Evolutionary conservation across 2,329 filamentous ascomycete species (phyloP).

Genomic region (Penicillium expansum): DNA sequence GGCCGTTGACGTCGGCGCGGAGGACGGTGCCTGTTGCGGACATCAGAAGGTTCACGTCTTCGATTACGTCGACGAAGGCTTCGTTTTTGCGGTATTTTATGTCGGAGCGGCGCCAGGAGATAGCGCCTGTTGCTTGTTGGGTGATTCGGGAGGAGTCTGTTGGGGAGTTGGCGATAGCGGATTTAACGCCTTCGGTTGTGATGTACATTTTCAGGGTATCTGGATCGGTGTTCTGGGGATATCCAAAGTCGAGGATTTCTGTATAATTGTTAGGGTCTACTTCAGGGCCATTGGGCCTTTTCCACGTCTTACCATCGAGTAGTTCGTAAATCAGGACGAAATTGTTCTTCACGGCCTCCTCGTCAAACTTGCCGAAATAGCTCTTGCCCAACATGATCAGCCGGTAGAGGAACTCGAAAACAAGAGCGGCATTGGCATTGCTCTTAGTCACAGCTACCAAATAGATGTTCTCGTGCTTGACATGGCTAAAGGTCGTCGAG

Average conservation of each 20-base stretch:
- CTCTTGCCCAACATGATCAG: slow-evolving; percentile 85
- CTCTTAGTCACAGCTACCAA: slow-evolving; percentile 96
- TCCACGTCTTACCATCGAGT: slow-evolving; percentile 66
- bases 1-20: slow-evolving; percentile 91
- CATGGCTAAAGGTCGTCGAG: slow-evolving; percentile 98
- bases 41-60: slow-evolving; percentile 98
- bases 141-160: slow-evolving; percentile 98
- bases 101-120: slow-evolving; percentile 95
- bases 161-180: slow-evolving; percentile 60
- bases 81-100: slow-evolving; percentile 99
- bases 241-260: slow-evolving; percentile 99
- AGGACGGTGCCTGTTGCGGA: slow-evolving; percentile 95
- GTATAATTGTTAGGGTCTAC: neutral
- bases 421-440: slow-evolving; percentile 96
- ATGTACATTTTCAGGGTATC: slow-evolving; percentile 99
- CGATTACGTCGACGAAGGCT: slow-evolving; percentile 98
- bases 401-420: slow-evolving; percentile 97
- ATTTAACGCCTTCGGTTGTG: slow-evolving; percentile 97
- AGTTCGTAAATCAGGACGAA: slow-evolving; percentile 98
- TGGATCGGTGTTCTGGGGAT: slow-evolving; percentile 97
- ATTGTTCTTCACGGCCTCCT: slow-evolving; percentile 99
- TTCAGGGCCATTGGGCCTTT: neutral
- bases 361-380: slow-evolving; percentile 98
- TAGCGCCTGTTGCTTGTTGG: slow-evolving; percentile 95
- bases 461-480: slow-evolving; percentile 99